Percentiles rank a stretch among this genome's conserved stretches.
These are phyloP conservation scores for Xenoacremonium recifei DNA, from an alignment of 2,329 filamentous ascomycete genomes.

Conservation along the genomic window DNA sequence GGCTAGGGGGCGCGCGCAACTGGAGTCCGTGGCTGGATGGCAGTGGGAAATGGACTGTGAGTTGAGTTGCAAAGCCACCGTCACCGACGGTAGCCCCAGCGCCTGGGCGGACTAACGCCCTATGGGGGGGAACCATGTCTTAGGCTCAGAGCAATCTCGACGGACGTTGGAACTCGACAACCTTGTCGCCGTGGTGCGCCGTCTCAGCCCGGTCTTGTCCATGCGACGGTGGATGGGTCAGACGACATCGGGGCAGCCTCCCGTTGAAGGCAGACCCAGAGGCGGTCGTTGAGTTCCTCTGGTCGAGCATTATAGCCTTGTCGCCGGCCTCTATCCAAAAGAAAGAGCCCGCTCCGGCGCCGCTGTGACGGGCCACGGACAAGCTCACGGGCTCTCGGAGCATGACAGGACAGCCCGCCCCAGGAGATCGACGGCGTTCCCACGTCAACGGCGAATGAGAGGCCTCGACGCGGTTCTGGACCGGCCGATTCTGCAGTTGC, in stretches of 20 bases:
- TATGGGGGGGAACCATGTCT: no score
- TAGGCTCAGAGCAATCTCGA: no score
- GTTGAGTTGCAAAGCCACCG: neutral
- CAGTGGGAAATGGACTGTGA: neutral
- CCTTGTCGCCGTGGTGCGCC: neutral
- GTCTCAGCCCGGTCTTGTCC: neutral
- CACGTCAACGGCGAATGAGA: neutral
- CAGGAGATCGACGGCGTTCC: neutral
- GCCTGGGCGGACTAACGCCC: neutral
- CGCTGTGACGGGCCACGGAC: neutral
- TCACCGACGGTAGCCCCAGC: neutral
- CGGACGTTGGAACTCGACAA: no score
- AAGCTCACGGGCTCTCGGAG: neutral
- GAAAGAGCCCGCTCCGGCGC: neutral
- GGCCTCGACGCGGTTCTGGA: conserved; percentile 15
- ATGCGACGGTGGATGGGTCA: neutral
- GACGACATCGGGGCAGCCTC: neutral
- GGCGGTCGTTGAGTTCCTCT: no score
- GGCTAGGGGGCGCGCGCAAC: no score
- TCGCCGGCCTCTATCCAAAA: no score
- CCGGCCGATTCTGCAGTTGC: conserved; percentile 13
- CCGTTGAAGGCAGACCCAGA: neutral
- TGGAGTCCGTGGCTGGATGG: neutral
- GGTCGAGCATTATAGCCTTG: no score
- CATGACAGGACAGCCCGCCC: neutral